Conservation (phyloP, 2,329 filamentous ascomycete genomes). For the Pseudofabraea citricarpa region DNA sequence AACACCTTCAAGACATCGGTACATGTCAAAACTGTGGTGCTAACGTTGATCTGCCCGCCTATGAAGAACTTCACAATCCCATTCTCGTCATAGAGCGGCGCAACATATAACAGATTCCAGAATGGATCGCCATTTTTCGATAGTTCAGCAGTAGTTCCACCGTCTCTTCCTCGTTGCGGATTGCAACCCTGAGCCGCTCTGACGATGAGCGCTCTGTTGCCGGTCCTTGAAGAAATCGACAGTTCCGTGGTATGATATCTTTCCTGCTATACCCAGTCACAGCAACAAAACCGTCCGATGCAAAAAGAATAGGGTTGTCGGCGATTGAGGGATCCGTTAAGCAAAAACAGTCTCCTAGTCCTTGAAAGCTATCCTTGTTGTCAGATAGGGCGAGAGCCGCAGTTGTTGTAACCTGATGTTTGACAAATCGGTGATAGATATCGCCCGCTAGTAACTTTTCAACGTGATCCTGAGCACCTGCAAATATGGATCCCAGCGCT, state of each 20-base stretch:
- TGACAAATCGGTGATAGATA: slow-evolving; percentile 48
- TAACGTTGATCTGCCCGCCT: slow-evolving; percentile 53
- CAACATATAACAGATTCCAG: slow-evolving; percentile 51
- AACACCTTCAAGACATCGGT: slow-evolving; percentile 48
- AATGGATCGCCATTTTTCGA: slow-evolving; percentile 45
- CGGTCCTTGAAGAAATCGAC: slow-evolving; percentile 43
- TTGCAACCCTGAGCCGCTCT: slow-evolving; percentile 35
- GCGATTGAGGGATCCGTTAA: slow-evolving; percentile 45
- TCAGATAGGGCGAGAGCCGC: slow-evolving; percentile 40
- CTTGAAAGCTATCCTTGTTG: slow-evolving; percentile 39
- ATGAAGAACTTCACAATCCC: slow-evolving; percentile 49
- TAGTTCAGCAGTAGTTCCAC: slow-evolving; percentile 49
- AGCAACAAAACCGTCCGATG: slow-evolving; percentile 46
- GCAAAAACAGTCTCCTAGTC: slow-evolving; percentile 54
- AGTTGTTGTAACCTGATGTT: slow-evolving; percentile 43
- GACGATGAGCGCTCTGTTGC: slow-evolving; percentile 39
- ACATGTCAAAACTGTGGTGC: slow-evolving; percentile 44
- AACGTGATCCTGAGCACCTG: slow-evolving; percentile 37
- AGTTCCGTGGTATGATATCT: slow-evolving; percentile 45
- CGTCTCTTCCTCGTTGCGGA: slow-evolving; percentile 37
- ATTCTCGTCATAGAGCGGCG: slow-evolving; percentile 43
- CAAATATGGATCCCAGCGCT: slow-evolving; percentile 24
- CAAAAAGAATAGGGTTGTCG: slow-evolving; percentile 45
- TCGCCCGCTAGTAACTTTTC: slow-evolving; percentile 39
- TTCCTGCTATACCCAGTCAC: slow-evolving; percentile 43